phyloP scores from a whole-genome alignment of 768 basidiomycete species.

The Leccinum incarnatum region DNA sequence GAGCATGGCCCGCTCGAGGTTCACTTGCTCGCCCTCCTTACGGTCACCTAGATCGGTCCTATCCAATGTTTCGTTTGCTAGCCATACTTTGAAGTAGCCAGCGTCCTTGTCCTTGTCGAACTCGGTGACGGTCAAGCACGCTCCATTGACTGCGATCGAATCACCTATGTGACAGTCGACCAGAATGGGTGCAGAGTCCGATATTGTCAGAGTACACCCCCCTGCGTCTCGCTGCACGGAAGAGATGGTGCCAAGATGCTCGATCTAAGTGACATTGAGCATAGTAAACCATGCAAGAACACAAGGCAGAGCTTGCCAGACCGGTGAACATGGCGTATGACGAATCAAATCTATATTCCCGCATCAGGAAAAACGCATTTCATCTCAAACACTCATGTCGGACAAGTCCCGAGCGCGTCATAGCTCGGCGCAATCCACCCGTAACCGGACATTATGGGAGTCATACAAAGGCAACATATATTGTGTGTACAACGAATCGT shows the following conservation, averaged over 20 bases:
- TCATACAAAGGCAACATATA: conserved; percentile 41
- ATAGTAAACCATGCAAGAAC: not conserved
- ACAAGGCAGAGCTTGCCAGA: conserved; percentile 47
- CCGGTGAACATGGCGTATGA: conserved; percentile 70
- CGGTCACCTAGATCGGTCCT: conserved; percentile 89
- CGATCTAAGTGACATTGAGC: conserved; percentile 56
- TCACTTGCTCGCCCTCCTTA: conserved; percentile 75
- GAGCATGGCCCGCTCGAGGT: conserved; percentile 94
- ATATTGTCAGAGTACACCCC: conserved; percentile 82
- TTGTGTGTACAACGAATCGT: conserved; percentile 3
- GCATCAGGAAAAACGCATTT: not conserved
- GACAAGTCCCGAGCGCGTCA: not conserved
- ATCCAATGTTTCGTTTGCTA: conserved; percentile 92
- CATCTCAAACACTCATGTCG: conserved; percentile 17
- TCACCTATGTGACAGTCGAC: conserved; percentile 91
- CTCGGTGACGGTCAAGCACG: conserved; percentile 87
- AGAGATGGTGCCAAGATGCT: conserved; percentile 79
- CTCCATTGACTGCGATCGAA: conserved; percentile 87
- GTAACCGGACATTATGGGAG: conserved; percentile 36
- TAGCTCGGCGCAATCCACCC: conserved; percentile 4
- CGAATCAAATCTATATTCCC: not conserved
- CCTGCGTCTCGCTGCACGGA: conserved; percentile 60
- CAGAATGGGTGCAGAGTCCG: conserved; percentile 68
- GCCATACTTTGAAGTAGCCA: conserved; percentile 90
- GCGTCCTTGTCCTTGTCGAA: conserved; percentile 62